These are phyloP conservation scores for Moesziomyces parantarcticus DNA, from an alignment of 1,284 basidiomycete genomes.

Conservation along the genomic window DNA sequence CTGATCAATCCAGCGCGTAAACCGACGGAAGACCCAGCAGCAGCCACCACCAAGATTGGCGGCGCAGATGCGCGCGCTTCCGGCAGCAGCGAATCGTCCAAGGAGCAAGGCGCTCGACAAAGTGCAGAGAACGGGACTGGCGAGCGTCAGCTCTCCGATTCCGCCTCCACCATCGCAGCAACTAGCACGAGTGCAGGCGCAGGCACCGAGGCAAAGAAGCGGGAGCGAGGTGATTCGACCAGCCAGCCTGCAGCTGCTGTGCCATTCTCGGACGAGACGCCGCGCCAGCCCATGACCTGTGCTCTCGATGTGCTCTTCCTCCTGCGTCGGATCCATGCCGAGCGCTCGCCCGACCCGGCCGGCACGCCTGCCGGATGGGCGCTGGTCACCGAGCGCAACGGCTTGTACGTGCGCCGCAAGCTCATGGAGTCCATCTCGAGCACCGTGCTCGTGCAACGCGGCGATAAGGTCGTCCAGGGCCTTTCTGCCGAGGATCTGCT, in stretches of 20 bases:
- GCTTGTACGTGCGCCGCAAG: slow-evolving; percentile 81
- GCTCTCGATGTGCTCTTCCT: slow-evolving; percentile 64
- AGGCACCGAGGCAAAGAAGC: slow-evolving; percentile 7
- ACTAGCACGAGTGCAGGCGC: slow-evolving; percentile 6
- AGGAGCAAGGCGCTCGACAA: slow-evolving; percentile 4
- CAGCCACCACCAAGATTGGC: not conserved
- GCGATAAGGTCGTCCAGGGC: slow-evolving; percentile 92
- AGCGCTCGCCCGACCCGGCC: slow-evolving; percentile 68
- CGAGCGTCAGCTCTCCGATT: not conserved
- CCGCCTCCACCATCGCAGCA: not conserved
- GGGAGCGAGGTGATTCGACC: slow-evolving; percentile 5
- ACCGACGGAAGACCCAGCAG: slow-evolving; percentile 1
- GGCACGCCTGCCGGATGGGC: slow-evolving; percentile 79
- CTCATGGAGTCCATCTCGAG: slow-evolving; percentile 81
- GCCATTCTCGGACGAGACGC: slow-evolving; percentile 58
- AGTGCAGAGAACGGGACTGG: not conserved
- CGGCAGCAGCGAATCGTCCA: slow-evolving; percentile 1
- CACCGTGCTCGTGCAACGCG: slow-evolving; percentile 84
- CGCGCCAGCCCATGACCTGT: slow-evolving; percentile 59
- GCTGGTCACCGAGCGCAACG: slow-evolving; percentile 80
- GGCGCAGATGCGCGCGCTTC: slow-evolving; percentile 3
- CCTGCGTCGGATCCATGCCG: slow-evolving; percentile 61
- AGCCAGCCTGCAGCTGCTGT: slow-evolving; percentile 11
- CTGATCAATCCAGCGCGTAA: slow-evolving; percentile 57
- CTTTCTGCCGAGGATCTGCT: slow-evolving; percentile 88